Conservation (phyloP, 495 filamentous ascomycete genomes). For the Annulohypoxylon bovei region DNA sequence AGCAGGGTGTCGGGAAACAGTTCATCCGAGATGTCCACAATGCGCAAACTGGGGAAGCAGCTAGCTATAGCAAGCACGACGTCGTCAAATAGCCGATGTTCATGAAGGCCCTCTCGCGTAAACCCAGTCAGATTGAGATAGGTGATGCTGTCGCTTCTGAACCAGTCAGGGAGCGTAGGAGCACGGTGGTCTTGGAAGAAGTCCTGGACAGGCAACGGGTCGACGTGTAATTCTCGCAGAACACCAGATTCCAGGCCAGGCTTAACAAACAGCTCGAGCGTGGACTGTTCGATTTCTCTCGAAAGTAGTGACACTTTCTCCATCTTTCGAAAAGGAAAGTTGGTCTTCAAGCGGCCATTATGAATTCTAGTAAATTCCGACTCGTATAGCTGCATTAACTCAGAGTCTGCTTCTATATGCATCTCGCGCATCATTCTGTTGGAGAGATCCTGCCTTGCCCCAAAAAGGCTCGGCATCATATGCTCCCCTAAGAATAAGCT, state of each 20-base stretch:
- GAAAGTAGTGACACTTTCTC: constrained; percentile 29
- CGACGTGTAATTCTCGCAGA: constrained; percentile 34
- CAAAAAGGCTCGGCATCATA: too few species aligned
- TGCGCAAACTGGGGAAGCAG: constrained; percentile 41
- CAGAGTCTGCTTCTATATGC: constrained; percentile 15
- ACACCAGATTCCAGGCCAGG: constrained; percentile 42
- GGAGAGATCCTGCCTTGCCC: too few species aligned
- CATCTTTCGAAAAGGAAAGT: not conserved
- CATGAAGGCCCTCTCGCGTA: not conserved
- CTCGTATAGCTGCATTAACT: not conserved
- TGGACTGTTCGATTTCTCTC: not conserved
- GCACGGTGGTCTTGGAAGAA: not conserved
- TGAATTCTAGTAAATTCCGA: too few species aligned
- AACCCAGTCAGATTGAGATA: constrained; percentile 38
- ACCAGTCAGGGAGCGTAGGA: constrained; percentile 22
- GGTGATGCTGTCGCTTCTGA: constrained; percentile 31
- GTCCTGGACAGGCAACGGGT: constrained; percentile 12
- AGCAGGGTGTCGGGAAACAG: constrained; percentile 30
- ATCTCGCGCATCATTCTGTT: constrained; percentile 27
- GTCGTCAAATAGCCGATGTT: constrained; percentile 9
- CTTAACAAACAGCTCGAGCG: constrained; percentile 23
- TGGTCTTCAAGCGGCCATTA: too few species aligned
- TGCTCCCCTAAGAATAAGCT: constrained; percentile 26
- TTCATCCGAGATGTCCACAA: constrained; percentile 33
- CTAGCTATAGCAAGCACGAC: constrained; percentile 10